Evolutionary conservation across 1,139 yeast species (phyloP), one percentile per base, ranked within the genome.

Genomic region (Scheffersomyces cryptocercus): DNA sequence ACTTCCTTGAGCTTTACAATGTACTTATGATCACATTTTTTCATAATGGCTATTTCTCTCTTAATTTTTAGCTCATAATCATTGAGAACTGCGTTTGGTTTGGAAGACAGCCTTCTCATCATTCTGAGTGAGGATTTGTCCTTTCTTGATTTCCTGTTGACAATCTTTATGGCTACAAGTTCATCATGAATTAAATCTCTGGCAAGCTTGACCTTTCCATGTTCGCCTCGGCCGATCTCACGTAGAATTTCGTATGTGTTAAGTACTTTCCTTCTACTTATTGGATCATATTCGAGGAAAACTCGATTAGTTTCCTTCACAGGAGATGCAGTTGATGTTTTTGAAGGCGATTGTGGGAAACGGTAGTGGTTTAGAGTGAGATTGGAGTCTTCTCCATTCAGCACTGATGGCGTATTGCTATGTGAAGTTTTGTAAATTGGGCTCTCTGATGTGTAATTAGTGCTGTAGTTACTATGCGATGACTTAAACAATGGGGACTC

Each of bases 161-260:
- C 93, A 44, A 95, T 88, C 61, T 95, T 95, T 46, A 95, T 91
- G 0, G 99, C 99, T 20, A 91, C 98, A 38, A 82, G 72, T 52
- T 84, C 87, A 40, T 82, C 79, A 11, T 85, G 77, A 16, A 81
- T 76, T 43, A 85, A 65, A 60, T 91, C 95, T 47, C 79, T 78
- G 0, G 97, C 99, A 20, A 95, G 74, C 63, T 93, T 95, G 36
- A 95, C 99, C 63, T 90, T 91, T 13, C 99, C 99, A 65, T 93
- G 99, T 63, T 93, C 97, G 10, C 99, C 99, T 39, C 88, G 77
- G 3, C 99, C 99, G 32, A 95, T 75, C 65, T 93, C 98, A 36
- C 78, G 73, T 33, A 91, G 69, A 34, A 95, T 88, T 64, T 93
- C 99, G 61, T 93, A 95, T 0, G 96, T 85, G 66, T 95, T 95